Base-by-base conservation (phyloP, 2,329 filamentous ascomycete species). In the Didymella exigua region DNA sequence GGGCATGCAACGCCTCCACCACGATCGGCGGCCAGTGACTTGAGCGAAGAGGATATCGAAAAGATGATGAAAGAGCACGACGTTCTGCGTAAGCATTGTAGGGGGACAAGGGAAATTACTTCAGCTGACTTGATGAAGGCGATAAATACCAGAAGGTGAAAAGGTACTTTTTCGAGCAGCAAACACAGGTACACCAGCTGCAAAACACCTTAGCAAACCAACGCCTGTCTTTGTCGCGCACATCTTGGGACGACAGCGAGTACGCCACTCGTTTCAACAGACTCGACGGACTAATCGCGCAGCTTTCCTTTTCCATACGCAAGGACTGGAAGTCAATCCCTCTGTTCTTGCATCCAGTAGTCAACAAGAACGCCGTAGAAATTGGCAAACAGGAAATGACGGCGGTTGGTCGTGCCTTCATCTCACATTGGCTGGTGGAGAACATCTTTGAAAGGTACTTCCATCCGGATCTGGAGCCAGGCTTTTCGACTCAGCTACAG, bases 101-200 rank as follows among this genome's bases (percentile, higher is more conserved):
- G 8, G 4, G 5, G 2, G 3, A 27, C 7, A 30, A 46, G 5
- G n/a, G n/a, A 24, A 3, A 6, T 23, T 3, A n/a, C 4, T 5
- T 44, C 13, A 14, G 27, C 23, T 21, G 5, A 53, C 37, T 30
- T 53, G 55, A 60, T 47, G 27, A 47, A 96, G 93, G 95, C 70
- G 86, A 86, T 63, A 99, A 99, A 79, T 99, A 99, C 75, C 96
- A 96, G 75, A 96, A 97, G 72, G 93, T 99, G 54, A 99, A 99
- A 80, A 88, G 92, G 51, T 90, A 97, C 67, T 99, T 97, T 74
- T 98, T 98, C 74, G 95, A 98, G 61, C 89, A 96, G 66, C 89
- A 88, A 62, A 83, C 87, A 16, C 93, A 97, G 75, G 90, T 98
- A 21, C 93, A 97, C 74, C 89, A 95, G 67, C 83, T 99, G 16